Conservation (phyloP, 352 stramenopile species). For the Pythium plurisporium region DNA sequence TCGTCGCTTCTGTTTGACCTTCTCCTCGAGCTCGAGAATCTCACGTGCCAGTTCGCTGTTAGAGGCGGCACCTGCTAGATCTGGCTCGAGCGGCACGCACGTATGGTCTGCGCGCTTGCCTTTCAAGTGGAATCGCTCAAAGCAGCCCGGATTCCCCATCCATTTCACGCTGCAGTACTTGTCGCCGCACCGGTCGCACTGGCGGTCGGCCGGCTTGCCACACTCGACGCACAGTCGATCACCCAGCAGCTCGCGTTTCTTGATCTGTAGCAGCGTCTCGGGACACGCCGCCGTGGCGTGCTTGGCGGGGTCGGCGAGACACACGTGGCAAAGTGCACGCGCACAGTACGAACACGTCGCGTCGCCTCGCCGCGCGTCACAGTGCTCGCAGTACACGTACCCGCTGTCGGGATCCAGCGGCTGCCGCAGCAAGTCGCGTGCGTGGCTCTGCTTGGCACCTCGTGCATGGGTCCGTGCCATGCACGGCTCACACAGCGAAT, state of each 20-base stretch:
- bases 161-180: constrained; percentile 80
- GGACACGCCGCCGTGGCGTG: constrained; percentile 47
- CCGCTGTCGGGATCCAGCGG: constrained; percentile 25
- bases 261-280: constrained; percentile 56
- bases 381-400: constrained; percentile 64
- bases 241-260: constrained; percentile 44
- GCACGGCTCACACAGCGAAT: constrained; percentile 66
- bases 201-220: constrained; percentile 60
- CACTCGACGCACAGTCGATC: constrained; percentile 73
- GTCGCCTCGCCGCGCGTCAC: constrained; percentile 45
- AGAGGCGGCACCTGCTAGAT: neutral
- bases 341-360: constrained; percentile 51
- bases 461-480: constrained; percentile 52
- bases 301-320: constrained; percentile 29
- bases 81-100: constrained; percentile 33
- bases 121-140: constrained; percentile 76
- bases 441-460: constrained; percentile 37
- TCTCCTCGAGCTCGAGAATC: constrained; percentile 51
- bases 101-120: constrained; percentile 60
- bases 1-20: constrained; percentile 49
- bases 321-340: constrained; percentile 50
- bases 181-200: constrained; percentile 60
- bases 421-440: constrained; percentile 47
- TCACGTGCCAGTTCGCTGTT: constrained; percentile 20
- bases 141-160: constrained; percentile 82